Evolutionary conservation across 2,329 filamentous ascomycete genomes (phyloP).

Genomic region (Chaetomiaceae sp.): DNA sequence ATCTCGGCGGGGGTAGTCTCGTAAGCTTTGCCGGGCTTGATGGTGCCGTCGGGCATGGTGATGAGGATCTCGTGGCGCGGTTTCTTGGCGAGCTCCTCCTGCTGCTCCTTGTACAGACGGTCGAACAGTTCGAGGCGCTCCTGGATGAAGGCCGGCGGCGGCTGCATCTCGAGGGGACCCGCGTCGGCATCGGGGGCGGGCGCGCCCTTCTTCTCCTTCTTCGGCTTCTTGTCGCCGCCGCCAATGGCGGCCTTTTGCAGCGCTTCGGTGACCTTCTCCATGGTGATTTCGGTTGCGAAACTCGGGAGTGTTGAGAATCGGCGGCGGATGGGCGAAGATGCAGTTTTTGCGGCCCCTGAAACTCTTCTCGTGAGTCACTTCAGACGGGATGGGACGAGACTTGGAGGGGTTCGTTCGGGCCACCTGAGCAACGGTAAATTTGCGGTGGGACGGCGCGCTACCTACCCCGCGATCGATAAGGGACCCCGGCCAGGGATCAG

Average conservation of each 20-base stretch:
- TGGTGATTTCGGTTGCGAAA: constrained; percentile 6
- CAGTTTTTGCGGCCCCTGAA: constrained; percentile 10
- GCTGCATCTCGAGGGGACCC: constrained; percentile 46
- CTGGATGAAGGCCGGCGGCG: constrained; percentile 71
- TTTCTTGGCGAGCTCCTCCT: constrained; percentile 68
- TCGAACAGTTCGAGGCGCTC: constrained; percentile 85
- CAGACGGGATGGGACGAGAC: constrained; percentile 6
- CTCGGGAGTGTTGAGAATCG: constrained; percentile 3
- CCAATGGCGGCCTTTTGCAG: constrained; percentile 36
- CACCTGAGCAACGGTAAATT: constrained; percentile 14
- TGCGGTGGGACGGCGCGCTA: constrained; percentile 5
- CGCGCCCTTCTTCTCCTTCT: constrained; percentile 48
- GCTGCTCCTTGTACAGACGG: constrained; percentile 76
- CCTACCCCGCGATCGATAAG: constrained; percentile 26
- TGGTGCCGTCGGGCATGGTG: constrained; percentile 67
- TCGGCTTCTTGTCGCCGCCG: constrained; percentile 34
- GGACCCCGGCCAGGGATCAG: neutral
- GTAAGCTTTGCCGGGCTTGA: constrained; percentile 75
- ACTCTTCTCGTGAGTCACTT: constrained; percentile 25
- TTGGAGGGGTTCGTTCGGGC: constrained; percentile 14
- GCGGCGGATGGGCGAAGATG: neutral
- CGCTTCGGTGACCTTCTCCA: constrained; percentile 27
- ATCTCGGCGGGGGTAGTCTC: constrained; percentile 84
- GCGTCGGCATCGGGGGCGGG: constrained; percentile 35
- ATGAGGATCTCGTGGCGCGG: constrained; percentile 71